Base-by-base conservation (phyloP, 1,284 basidiomycete genomes). In the Cryptococcus jaspeensis region DNA sequence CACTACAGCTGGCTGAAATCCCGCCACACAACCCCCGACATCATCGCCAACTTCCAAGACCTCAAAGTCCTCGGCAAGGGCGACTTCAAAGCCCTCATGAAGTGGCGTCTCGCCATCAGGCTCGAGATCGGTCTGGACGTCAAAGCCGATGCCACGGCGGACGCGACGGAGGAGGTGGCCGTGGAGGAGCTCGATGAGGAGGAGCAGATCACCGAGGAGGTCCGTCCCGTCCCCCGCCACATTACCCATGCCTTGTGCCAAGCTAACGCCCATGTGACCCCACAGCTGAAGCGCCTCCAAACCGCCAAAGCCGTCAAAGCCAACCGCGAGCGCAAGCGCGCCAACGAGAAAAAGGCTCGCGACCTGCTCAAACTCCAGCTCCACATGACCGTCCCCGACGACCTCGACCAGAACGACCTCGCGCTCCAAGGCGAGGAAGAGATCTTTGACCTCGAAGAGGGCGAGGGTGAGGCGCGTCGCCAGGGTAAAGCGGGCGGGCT, bases 371-470 rank as follows among this genome's bases (percentile, higher is more conserved):
- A 94, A 61, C 90, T 99, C 84, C 96, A 99, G 75, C 83, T 99
- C 46, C 88, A 92, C 71, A 99, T 99, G 96, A 92, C 89, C 7
- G 92, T 92, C 8, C 96, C 99, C 61, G 93, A 97, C 62, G 96
- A 94, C 74, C 80, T 98, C 67, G 93, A 98, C 68, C 67, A 67
- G 60, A 81, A 81, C 43, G 92, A 95, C 69, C 78, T 84, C 13
- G 82, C 86, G 11, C 81, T 95, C 8, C 82, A 80, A 18, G 80
- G 80, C 53, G 73, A 73, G 49, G 87, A 88, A 20, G 92, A 96
- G 67, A 81, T 95, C 41, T 96, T 96, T 67, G 90, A 94, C 70
- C 82, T 96, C 36, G 84, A 81, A 46, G 80, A 83, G 44, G 84
- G 85, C 13, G 85, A 88, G 71, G 72, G 74, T 13, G 77, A 80